phyloP scores from a whole-genome alignment of 305 asterid species.

The Euphrasia arctica region DNA sequence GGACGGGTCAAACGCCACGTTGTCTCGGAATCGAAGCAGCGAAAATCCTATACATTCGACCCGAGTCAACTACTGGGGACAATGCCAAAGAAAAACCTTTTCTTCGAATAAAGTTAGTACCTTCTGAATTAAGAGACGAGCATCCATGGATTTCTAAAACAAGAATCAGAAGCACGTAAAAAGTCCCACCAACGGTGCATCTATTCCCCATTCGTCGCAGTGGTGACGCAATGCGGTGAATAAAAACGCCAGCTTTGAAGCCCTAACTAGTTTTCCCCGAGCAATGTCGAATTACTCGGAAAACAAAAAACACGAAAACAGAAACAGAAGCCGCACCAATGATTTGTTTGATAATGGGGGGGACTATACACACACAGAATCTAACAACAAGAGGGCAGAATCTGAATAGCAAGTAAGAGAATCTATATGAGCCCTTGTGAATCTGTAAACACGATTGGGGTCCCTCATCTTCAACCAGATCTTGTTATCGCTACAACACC shows the following conservation, averaged over 20 bases:
- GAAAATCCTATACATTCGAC: conserved; percentile 56
- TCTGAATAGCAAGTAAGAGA: too few species aligned
- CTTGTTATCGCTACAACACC: conserved; percentile 36
- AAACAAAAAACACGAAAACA: conserved; percentile 24
- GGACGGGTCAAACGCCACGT: conserved; percentile 58
- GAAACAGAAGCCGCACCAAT: conserved; percentile 23
- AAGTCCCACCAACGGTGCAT: conserved; percentile 39
- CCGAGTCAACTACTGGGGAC: conserved; percentile 20
- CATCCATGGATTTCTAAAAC: conserved; percentile 45
- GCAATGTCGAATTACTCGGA: conserved; percentile 62
- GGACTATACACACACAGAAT: conserved; percentile 28
- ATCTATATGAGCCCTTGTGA: conserved; percentile 28
- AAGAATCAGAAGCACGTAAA: conserved; percentile 45
- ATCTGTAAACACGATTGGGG: conserved; percentile 38
- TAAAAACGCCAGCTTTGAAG: conserved; percentile 69
- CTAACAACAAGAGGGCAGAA: conserved; percentile 10
- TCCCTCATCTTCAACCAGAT: conserved; percentile 59
- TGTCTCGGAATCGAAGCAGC: conserved; percentile 52
- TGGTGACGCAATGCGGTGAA: conserved; percentile 43
- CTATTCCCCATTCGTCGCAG: conserved; percentile 50
- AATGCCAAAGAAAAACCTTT: neutral
- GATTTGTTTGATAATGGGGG: conserved; percentile 25
- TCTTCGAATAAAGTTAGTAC: conserved; percentile 31
- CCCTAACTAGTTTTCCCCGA: conserved; percentile 52
- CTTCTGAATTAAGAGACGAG: conserved; percentile 72